Percentiles rank a stretch among this genome's conserved stretches.
These are phyloP conservation scores for Apophysomyces trapeziformis DNA, from an alignment of 371 early-diverging fungal genomes.

Conservation along the genomic window DNA sequence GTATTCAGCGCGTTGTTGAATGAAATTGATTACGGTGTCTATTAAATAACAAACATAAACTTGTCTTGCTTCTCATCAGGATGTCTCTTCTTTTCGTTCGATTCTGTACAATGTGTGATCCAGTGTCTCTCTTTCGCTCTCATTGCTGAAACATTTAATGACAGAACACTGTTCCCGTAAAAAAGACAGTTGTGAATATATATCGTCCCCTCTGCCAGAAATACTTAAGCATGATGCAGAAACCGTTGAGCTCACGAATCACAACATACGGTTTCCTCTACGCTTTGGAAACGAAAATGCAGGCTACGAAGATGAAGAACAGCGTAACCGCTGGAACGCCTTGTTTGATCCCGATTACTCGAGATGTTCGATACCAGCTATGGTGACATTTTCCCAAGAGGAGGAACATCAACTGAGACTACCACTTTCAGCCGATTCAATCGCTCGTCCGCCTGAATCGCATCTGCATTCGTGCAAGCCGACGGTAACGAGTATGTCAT, in stretches of 20 bases:
- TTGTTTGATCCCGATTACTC: background rate
- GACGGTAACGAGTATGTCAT: background rate
- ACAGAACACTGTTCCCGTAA: background rate
- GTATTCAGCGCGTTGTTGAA: slow-evolving; percentile 8
- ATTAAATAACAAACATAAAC: slow-evolving; percentile 3
- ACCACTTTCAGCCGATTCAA: background rate
- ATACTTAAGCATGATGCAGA: background rate
- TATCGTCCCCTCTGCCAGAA: background rate
- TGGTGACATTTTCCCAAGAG: background rate
- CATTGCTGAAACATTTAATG: background rate
- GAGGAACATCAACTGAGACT: background rate
- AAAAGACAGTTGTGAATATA: background rate
- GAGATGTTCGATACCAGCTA: background rate
- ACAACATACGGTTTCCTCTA: background rate
- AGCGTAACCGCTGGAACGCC: background rate
- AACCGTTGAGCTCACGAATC: background rate
- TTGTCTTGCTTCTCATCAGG: background rate
- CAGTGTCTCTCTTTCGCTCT: background rate
- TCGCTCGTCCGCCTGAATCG: background rate
- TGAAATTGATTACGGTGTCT: slow-evolving; percentile 3
- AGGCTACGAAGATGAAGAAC: background rate
- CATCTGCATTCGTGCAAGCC: background rate
- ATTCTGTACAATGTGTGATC: background rate
- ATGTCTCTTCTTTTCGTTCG: background rate
- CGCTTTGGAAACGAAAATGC: background rate